A percentile compares a stretch with the other conserved stretches of the same genome.
Evolutionary conservation across 176 grass and related monocot genomes (phyloP).

Genomic region (Phoenix dactylifera): DNA sequence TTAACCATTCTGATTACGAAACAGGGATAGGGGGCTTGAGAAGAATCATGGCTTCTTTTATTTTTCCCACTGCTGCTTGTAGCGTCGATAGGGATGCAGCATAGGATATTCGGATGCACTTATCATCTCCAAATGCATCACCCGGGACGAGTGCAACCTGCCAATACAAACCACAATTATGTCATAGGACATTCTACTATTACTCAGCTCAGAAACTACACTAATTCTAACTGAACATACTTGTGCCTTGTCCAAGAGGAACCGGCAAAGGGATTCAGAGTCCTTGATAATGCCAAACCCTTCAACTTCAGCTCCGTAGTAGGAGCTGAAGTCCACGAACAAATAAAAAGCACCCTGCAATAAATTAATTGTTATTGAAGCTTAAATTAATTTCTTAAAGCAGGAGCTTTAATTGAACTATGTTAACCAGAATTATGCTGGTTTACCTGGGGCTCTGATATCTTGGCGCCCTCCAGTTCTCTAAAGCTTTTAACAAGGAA

Average conservation of each 20-base stretch:
- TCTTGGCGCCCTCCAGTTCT: conserved; percentile 66
- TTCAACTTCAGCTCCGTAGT: conserved; percentile 73
- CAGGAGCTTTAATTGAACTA: too few relatives aligned
- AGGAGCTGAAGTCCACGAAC: conserved; percentile 85
- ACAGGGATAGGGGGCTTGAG: conserved; percentile 53
- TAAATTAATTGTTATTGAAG: too few relatives aligned
- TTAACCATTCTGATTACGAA: neutral
- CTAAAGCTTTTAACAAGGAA: conserved; percentile 68
- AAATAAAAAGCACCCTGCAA: conserved; percentile 84
- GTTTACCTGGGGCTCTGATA: conserved; percentile 74
- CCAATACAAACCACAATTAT: conserved; percentile 6
- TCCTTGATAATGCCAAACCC: conserved; percentile 61
- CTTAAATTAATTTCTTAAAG: too few relatives aligned
- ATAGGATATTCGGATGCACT: conserved; percentile 71
- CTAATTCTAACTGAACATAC: neutral
- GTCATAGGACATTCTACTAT: neutral
- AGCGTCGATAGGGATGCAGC: conserved; percentile 72
- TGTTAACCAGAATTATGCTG: neutral
- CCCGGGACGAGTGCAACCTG: conserved; percentile 88
- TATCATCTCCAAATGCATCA: conserved; percentile 87
- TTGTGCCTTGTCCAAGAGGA: conserved; percentile 79
- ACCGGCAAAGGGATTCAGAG: conserved; percentile 78
- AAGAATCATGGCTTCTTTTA: conserved; percentile 68
- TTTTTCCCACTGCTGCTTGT: conserved; percentile 53
- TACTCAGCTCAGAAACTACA: too few relatives aligned